phyloP scores from a whole-genome alignment of 2,329 filamentous ascomycete genomes.

The Coleophoma eucalyptorum region DNA sequence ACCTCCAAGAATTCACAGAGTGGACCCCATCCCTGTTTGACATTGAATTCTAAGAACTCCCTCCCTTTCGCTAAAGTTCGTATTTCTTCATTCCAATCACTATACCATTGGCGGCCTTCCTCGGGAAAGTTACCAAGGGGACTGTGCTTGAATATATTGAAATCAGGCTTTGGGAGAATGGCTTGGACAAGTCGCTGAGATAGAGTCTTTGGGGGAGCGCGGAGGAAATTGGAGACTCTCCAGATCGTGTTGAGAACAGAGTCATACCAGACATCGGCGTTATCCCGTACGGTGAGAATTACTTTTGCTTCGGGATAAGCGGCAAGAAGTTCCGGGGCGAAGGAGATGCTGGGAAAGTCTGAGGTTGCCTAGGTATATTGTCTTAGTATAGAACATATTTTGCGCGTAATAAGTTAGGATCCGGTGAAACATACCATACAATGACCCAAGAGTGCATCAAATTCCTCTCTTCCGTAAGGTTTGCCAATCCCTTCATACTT shows the following conservation, averaged over 20 bases:
- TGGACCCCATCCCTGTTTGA: slow-evolving; percentile 14
- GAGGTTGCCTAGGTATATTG: slow-evolving; percentile 1
- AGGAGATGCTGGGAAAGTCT: slow-evolving; percentile 11
- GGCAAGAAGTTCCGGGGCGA: slow-evolving; percentile 18
- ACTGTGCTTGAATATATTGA: not conserved
- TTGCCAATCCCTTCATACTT: slow-evolving; percentile 25
- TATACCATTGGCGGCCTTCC: slow-evolving; percentile 5
- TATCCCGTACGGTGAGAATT: slow-evolving; percentile 6
- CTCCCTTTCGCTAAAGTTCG: slow-evolving; percentile 3
- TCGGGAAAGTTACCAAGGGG: not conserved
- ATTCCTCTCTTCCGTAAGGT: slow-evolving; percentile 26
- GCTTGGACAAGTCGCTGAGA: not conserved
- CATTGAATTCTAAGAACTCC: slow-evolving; percentile 10
- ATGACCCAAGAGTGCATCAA: slow-evolving; percentile 30
- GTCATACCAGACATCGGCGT: slow-evolving; percentile 5
- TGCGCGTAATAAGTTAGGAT: not conserved
- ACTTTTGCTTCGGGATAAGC: slow-evolving; percentile 12
- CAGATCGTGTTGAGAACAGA: slow-evolving; percentile 5
- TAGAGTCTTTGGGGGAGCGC: not conserved
- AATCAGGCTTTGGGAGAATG: not conserved
- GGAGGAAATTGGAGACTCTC: not conserved
- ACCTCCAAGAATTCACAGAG: slow-evolving; percentile 15
- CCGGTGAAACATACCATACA: slow-evolving; percentile 19
- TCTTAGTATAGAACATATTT: not conserved
- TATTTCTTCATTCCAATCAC: slow-evolving; percentile 3